These are phyloP conservation scores for Neocucurbitaria cava DNA, from an alignment of 2,329 filamentous ascomycete species.

Conservation along the genomic window DNA sequence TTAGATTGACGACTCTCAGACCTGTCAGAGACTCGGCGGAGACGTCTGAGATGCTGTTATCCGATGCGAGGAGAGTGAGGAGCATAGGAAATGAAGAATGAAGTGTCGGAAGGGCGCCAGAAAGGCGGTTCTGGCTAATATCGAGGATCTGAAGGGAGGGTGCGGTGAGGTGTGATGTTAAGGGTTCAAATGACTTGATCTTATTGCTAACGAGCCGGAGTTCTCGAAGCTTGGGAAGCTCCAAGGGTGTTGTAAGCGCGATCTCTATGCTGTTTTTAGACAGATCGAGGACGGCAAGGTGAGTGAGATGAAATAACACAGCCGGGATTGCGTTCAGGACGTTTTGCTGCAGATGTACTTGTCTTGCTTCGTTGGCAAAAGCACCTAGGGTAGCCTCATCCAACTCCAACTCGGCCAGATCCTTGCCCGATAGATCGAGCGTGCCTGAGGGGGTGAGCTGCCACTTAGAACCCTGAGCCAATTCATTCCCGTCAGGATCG, in stretches of 20 bases:
- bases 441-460: constrained; percentile 45
- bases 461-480: constrained; percentile 28
- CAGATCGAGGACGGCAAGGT: constrained; percentile 74
- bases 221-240: constrained; percentile 76
- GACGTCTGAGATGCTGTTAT: constrained; percentile 79
- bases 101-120: constrained; percentile 69
- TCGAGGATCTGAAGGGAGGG: constrained; percentile 79
- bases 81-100: constrained; percentile 73
- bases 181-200: constrained; percentile 68
- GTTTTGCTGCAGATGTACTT: constrained; percentile 79
- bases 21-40: constrained; percentile 77
- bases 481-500: constrained; percentile 6
- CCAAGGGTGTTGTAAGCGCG: constrained; percentile 56
- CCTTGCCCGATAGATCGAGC: constrained; percentile 53
- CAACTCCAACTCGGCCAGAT: constrained; percentile 49
- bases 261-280: constrained; percentile 76
- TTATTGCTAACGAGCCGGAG: constrained; percentile 78
- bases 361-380: constrained; percentile 58
- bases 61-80: constrained; percentile 73
- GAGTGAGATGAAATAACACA: constrained; percentile 72
- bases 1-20: constrained; percentile 76
- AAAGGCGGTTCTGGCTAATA: constrained; percentile 81
- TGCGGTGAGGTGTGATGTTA: constrained; percentile 73
- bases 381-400: constrained; percentile 48
- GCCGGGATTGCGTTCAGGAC: constrained; percentile 72